Evolutionary conservation across 2,329 filamentous ascomycete genomes (phyloP).

Genomic region (Didymella exigua): DNA sequence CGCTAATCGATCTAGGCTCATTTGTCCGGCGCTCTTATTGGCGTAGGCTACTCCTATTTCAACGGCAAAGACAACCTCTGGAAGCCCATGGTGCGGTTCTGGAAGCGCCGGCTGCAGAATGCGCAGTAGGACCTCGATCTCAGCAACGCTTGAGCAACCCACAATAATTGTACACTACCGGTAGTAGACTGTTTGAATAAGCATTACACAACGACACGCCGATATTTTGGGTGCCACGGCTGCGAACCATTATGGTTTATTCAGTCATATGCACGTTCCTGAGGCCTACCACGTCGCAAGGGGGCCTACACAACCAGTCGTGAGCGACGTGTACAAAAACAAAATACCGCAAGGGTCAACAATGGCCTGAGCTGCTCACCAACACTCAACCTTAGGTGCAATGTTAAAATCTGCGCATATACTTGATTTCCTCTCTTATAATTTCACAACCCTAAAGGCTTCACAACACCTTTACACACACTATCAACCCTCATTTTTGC

Average conservation of each 20-base stretch:
- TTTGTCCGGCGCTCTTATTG: conserved; percentile 37
- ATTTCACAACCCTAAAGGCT: neutral
- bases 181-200: conserved; percentile 2
- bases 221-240: neutral
- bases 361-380: conserved; percentile 12
- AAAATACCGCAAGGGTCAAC: conserved; percentile 18
- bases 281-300: neutral
- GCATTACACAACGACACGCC: neutral
- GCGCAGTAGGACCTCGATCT: neutral
- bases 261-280: conserved; percentile 3
- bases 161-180: conserved; percentile 5
- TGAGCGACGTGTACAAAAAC: conserved; percentile 12
- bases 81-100: conserved; percentile 42
- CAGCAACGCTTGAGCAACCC: neutral
- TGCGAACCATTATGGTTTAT: neutral
- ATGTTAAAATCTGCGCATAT: neutral
- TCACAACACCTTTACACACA: neutral
- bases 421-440: neutral
- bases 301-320: conserved; percentile 2
- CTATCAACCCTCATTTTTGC: no score
- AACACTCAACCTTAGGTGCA: conserved; percentile 3
- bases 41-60: conserved; percentile 41
- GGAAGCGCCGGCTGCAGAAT: conserved; percentile 33
- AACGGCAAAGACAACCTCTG: conserved; percentile 42
- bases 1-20: conserved; percentile 40